These are phyloP conservation scores for Ogataea kodamae DNA, from an alignment of 805 yeast species.

Conservation along the genomic window DNA sequence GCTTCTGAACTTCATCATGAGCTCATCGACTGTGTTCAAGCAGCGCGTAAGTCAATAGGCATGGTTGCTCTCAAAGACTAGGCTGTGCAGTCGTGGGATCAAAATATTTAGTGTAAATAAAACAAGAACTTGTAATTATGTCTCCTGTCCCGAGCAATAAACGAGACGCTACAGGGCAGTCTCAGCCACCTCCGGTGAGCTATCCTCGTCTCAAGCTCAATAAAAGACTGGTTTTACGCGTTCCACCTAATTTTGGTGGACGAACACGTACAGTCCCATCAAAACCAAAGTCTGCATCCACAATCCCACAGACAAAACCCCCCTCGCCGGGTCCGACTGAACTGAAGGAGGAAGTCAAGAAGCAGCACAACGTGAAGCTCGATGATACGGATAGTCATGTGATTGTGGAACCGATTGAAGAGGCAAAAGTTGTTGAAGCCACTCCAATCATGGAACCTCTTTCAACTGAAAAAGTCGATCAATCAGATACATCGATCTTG, in stretches of 20 bases:
- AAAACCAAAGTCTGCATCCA: constrained; percentile 1
- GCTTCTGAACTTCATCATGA: constrained; percentile 6
- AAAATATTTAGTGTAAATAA: constrained; percentile 1
- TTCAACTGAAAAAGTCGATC: constrained; percentile 4
- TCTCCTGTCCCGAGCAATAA: constrained; percentile 14
- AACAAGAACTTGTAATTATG: constrained; percentile 7
- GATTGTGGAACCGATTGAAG: no score
- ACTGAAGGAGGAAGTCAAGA: background rate
- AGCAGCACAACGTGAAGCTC: constrained; percentile 5
- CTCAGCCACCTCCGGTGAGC: constrained; percentile 5
- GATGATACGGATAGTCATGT: constrained; percentile 19
- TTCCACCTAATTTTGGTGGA: constrained; percentile 19
- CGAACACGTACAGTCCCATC: constrained; percentile 4
- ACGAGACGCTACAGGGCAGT: constrained; percentile 15
- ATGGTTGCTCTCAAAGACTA: constrained; percentile 34
- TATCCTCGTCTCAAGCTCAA: constrained; percentile 15
- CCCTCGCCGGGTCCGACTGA: background rate
- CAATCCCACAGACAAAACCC: constrained; percentile 1
- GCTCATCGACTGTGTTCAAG: constrained; percentile 5
- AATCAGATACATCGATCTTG: constrained; percentile 1
- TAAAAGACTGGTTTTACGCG: constrained; percentile 19
- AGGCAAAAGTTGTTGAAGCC: background rate
- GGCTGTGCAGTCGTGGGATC: constrained; percentile 5
- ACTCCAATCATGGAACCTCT: background rate
- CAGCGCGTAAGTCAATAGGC: constrained; percentile 60